phyloP scores from a whole-genome alignment of 2,329 filamentous ascomycete species.

The Cladosporium sp. region DNA sequence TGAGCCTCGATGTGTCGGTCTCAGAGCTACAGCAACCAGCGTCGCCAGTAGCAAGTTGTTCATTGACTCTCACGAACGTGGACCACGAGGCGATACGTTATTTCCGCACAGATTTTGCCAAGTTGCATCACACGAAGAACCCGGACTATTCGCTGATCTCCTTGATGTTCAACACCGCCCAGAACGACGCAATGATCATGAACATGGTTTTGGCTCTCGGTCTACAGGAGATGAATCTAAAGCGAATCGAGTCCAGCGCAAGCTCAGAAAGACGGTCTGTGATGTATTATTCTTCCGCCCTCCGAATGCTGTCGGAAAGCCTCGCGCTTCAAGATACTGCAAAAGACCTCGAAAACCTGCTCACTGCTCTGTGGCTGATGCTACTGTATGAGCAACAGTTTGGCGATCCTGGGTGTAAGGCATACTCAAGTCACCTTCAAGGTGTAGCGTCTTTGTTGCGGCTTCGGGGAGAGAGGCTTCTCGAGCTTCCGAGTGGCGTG shows the following conservation, averaged over 20 bases:
- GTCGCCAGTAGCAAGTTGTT: neutral
- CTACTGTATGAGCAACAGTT: neutral
- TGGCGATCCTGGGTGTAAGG: neutral
- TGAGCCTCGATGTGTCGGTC: neutral
- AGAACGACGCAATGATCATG: neutral
- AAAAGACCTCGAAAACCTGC: neutral
- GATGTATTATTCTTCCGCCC: neutral
- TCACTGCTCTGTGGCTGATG: neutral
- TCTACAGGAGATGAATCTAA: neutral
- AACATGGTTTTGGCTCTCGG: neutral
- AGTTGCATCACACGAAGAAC: neutral
- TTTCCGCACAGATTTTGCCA: neutral
- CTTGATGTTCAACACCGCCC: neutral
- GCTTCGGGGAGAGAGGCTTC: neutral
- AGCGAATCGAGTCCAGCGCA: neutral
- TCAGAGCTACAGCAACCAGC: neutral
- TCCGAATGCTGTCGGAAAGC: neutral
- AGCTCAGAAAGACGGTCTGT: neutral
- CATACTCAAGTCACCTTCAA: neutral
- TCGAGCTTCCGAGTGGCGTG: neutral
- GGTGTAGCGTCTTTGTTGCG: constrained; percentile 4
- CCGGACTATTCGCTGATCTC: neutral
- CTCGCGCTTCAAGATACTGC: neutral
- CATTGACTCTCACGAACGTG: neutral
- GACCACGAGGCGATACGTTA: constrained; percentile 1